Base-by-base conservation (phyloP, 495 filamentous ascomycete species). In the Viridothelium virens region DNA sequence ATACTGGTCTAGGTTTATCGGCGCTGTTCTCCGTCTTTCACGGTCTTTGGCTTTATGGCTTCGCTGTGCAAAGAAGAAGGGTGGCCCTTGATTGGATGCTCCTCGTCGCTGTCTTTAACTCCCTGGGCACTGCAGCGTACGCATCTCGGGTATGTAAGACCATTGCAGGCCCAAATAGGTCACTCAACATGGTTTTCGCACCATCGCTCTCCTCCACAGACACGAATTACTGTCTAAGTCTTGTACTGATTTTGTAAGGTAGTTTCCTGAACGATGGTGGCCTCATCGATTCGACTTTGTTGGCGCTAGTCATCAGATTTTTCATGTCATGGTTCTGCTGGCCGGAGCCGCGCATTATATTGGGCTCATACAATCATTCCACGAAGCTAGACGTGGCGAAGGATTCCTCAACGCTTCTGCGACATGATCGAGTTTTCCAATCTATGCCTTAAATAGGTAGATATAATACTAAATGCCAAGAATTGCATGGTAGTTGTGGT, bases 221-320 rank as follows among this genome's bases (percentile, higher is more conserved):
- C 25, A 25, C 25, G 25, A 25, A 1, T 25, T 14, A 44, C 14
- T 14, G 14, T 44, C 80, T 62, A 38, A 25, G 11, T 50, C 41
- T 38, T 37, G 38, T n/a, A 31, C 38, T 67, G 12, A 67, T 33
- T n/a, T n/a, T 48, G 6, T 39, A 48, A 61, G 16, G 6, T 53
- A 70, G 81, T 72, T 84, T 41, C 81, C 82, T 0, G 82, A 85
- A 67, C 72, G 72, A 53, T 79, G 76, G 75, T 78, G 67, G 48
- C 79, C 78, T 16, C 68, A 74, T 2, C 70, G 61, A n/a, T 83
- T 82, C 64, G 81, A 85, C 56, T 72, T 84, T 6, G 69, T 76
- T 7, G 81, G 82, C 10, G 77, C 75, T 12, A 83, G 80, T 46
- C 82, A 84, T 67, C 82, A 85, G 72, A 72, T 83, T 16, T 76